Evolutionary conservation across 1,284 basidiomycete genomes (phyloP), one percentile per base, ranked within the genome.

Genomic region (Athelia psychrophila): DNA sequence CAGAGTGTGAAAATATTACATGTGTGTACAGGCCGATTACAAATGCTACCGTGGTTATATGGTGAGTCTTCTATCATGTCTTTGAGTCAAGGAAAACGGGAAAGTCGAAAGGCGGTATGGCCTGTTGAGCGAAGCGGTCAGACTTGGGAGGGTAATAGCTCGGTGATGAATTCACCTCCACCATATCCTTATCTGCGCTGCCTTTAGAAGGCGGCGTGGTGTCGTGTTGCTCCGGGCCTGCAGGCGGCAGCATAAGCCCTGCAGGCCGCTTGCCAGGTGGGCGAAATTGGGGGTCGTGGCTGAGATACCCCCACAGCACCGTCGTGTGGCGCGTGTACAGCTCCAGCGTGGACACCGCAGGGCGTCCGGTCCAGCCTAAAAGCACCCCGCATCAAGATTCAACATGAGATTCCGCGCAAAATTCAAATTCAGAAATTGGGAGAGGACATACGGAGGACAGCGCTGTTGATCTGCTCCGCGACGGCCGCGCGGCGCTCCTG

Each of bases 401-500:
- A 56, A 52, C n/a, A n/a, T n/a, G n/a, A n/a, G n/a, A n/a, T n/a
- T n/a, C n/a, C n/a, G n/a, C n/a, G n/a, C n/a, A n/a, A n/a, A n/a
- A n/a, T n/a, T n/a, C n/a, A n/a, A n/a, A n/a, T n/a, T n/a, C n/a
- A n/a, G n/a, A n/a, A 13, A 30, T 19, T 50, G 44, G 19, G 38
- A 46, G 24, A 19, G 42, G 9, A 74, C 89, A 63, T 59, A 91
- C 91, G 74, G 3, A 95, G 69, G 48, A 95, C 91, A 12, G 93
- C 93, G 47, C 82, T 80, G 58, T 95, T 90, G 50, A 96, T 85
- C 69, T 94, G 90, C 53, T 91, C 87, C 1, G 93, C 93, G 4
- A 95, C 78, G 5, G 81, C 81, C 58, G 89, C 86, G 50, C 93
- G 78, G 53, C 91, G 73, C 52, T 80, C 81, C 64, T 86, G 83